Percentiles rank a stretch among this genome's conserved stretches.
phyloP scores from a whole-genome alignment of 1,284 basidiomycete genomes.

The Sanghuangporus sanghuang region DNA sequence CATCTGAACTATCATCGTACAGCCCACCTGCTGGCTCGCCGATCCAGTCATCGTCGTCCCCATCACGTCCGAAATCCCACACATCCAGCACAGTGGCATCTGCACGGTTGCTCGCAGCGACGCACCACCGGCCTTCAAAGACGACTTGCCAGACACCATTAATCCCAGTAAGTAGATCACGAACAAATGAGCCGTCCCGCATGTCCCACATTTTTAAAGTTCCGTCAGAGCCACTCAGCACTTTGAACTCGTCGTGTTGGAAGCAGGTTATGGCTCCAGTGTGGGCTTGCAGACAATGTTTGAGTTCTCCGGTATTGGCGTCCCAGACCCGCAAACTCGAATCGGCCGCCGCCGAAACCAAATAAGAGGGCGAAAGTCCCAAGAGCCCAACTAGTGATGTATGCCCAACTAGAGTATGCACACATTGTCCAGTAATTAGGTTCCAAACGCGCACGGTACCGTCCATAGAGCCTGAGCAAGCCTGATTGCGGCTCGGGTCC shows the following conservation, averaged over 20 bases:
- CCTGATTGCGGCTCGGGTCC: constrained; percentile 78
- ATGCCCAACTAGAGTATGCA: constrained; percentile 79
- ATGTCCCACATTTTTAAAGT: constrained; percentile 97
- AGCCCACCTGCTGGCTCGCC: constrained; percentile 46
- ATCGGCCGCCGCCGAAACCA: constrained; percentile 93
- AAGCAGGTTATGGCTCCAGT: constrained; percentile 95
- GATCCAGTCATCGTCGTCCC: constrained; percentile 49
- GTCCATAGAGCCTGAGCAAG: constrained; percentile 95
- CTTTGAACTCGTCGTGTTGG: constrained; percentile 95
- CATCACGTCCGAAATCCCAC: constrained; percentile 78
- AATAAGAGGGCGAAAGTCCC: constrained; percentile 79
- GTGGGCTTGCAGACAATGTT: constrained; percentile 80
- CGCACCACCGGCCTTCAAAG: constrained; percentile 88
- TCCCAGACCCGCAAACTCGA: constrained; percentile 92
- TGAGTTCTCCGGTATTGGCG: constrained; percentile 73
- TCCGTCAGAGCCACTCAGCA: constrained; percentile 91
- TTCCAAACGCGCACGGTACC: constrained; percentile 94
- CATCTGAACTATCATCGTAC: constrained; percentile 33
- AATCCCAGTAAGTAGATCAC: constrained; percentile 84
- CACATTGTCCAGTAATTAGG: constrained; percentile 71
- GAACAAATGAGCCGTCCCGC: constrained; percentile 73
- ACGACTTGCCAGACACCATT: constrained; percentile 95
- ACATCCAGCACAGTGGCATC: constrained; percentile 79
- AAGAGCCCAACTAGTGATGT: constrained; percentile 86
- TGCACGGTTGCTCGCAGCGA: constrained; percentile 83